These are phyloP conservation scores for Ceratobasidium sp. DNA, from an alignment of 1,284 basidiomycete genomes.

Conservation along the genomic window DNA sequence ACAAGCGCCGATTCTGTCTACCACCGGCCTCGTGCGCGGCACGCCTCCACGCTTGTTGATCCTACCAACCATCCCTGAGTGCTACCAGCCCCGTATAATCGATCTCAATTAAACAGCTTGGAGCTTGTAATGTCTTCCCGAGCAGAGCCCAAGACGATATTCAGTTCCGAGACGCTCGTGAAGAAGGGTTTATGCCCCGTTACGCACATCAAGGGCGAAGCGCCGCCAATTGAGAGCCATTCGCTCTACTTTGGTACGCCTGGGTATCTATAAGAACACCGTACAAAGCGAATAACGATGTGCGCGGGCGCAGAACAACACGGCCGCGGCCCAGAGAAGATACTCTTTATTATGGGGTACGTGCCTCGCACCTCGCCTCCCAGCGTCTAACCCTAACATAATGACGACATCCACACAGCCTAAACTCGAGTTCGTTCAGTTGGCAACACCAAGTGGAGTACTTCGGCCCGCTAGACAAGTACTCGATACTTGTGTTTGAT, in stretches of 20 bases:
- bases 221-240: conserved; percentile 63
- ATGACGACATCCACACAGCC: conserved; percentile 46
- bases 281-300: background rate
- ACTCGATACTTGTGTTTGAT: conserved; percentile 81
- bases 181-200: conserved; percentile 77
- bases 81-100: background rate
- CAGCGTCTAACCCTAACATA: background rate
- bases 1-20: background rate
- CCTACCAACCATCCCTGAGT: background rate
- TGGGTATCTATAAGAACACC: background rate
- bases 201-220: conserved; percentile 60
- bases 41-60: background rate
- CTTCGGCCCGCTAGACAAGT: conserved; percentile 58
- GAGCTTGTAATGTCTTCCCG: background rate
- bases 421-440: conserved; percentile 68
- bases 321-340: conserved; percentile 66
- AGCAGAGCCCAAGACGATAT: conserved; percentile 52
- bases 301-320: conserved; percentile 64
- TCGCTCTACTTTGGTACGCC: conserved; percentile 66
- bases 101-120: background rate
- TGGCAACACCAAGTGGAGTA: conserved; percentile 58
- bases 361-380: conserved; percentile 37
- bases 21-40: background rate
- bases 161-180: conserved; percentile 64
- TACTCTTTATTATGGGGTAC: conserved; percentile 76